These are phyloP conservation scores for Podospora australis DNA, from an alignment of 495 filamentous ascomycete genomes.

Conservation along the genomic window DNA sequence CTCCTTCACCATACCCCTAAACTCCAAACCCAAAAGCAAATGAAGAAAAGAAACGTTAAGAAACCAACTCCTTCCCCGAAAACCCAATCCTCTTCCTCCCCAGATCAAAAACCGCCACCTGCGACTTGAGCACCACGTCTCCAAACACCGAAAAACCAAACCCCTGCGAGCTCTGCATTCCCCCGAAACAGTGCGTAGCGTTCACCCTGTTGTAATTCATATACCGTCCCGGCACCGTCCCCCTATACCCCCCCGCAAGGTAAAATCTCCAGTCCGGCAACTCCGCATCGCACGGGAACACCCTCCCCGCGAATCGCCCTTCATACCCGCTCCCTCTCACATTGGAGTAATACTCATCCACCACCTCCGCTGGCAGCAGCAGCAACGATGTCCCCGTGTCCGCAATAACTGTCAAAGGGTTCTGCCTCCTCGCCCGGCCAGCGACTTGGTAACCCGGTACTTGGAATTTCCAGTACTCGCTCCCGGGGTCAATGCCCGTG, in stretches of 20 bases:
- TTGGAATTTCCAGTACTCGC: constrained; percentile 31
- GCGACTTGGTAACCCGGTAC: constrained; percentile 1
- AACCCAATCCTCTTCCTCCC: constrained; percentile 46
- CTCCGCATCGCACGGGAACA: constrained; percentile 53
- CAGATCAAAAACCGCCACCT: constrained; percentile 64
- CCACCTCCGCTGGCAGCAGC: constrained; percentile 47
- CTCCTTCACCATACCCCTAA: no score
- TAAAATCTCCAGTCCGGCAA: constrained; percentile 16
- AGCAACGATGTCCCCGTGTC: constrained; percentile 54
- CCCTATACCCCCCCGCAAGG: constrained; percentile 6
- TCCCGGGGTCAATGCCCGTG: constrained; percentile 34
- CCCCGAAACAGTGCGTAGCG: constrained; percentile 49
- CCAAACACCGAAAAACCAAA: constrained; percentile 63
- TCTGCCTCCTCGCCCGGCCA: no score
- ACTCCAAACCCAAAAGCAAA: no score
- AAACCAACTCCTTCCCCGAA: constrained; percentile 37
- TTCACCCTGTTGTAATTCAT: constrained; percentile 45
- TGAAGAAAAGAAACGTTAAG: no score
- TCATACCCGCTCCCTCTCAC: constrained; percentile 40
- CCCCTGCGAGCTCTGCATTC: constrained; percentile 55
- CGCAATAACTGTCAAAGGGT: constrained; percentile 42
- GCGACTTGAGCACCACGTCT: constrained; percentile 67
- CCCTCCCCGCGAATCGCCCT: constrained; percentile 44
- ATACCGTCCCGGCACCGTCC: constrained; percentile 23
- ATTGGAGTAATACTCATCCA: constrained; percentile 53